These are phyloP conservation scores for Aurantiochytrium sp. DNA, from an alignment of 108 stramenopile genomes.

Conservation along the genomic window DNA sequence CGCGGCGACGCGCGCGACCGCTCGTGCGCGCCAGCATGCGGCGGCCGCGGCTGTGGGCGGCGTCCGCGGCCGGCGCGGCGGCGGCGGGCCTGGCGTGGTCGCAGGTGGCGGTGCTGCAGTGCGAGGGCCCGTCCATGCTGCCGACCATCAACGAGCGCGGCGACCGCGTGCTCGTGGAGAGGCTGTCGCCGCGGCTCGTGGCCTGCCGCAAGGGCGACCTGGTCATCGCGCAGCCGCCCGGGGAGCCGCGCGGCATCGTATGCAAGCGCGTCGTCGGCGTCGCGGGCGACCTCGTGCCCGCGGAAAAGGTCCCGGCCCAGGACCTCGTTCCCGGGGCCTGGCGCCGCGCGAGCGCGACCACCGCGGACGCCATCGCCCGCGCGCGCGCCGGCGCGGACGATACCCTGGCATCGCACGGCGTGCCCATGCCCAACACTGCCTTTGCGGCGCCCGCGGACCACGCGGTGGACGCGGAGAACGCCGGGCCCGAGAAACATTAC, in stretches of 20 bases:
- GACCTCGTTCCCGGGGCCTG: too few species aligned
- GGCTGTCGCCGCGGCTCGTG: neutral
- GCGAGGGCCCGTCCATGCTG: neutral
- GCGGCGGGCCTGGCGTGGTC: neutral
- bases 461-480: neutral
- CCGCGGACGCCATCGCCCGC: too few species aligned
- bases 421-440: neutral
- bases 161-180: neutral
- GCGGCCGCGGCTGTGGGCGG: too few species aligned
- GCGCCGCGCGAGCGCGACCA: neutral
- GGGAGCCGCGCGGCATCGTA: neutral
- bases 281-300: neutral
- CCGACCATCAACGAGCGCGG: neutral
- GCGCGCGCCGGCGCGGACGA: too few species aligned
- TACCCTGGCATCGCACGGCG: too few species aligned
- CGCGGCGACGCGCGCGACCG: too few species aligned
- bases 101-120: neutral
- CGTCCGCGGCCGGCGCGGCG: neutral
- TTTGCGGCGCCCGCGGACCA: neutral
- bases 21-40: too few species aligned
- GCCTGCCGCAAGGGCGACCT: constrained; percentile 1
- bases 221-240: neutral
- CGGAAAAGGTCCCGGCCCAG: neutral
- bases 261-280: neutral
- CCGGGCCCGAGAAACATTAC: neutral